Evolutionary conservation across 2,329 filamentous ascomycete genomes (phyloP).

Genomic region (Aaosphaeria arxii): DNA sequence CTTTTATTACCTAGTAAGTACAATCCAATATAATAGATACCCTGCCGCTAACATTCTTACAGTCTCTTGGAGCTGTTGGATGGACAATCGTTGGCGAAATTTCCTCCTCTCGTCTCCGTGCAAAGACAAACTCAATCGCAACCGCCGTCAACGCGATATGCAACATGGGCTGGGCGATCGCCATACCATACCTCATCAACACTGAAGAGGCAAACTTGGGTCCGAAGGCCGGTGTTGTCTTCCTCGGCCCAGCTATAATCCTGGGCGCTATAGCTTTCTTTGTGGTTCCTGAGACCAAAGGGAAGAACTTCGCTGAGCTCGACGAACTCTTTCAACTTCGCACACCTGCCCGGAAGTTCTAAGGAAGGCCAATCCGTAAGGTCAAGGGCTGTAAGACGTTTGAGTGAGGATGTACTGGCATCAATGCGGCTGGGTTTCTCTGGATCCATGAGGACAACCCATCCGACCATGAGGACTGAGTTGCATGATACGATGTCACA

Average conservation of each 20-base stretch:
- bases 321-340: neutral
- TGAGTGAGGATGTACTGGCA: too few relatives aligned
- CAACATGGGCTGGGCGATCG: neutral
- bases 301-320: neutral
- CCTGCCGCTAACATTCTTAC: too few relatives aligned
- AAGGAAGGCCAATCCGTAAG: neutral
- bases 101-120: neutral
- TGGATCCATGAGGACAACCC: too few relatives aligned
- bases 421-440: too few relatives aligned
- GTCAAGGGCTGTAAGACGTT: too few relatives aligned
- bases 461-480: too few relatives aligned
- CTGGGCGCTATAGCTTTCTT: neutral
- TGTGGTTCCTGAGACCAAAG: neutral
- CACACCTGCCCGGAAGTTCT: neutral
- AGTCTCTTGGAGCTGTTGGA: neutral
- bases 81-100: neutral
- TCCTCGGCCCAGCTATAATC: neutral
- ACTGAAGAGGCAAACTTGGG: neutral
- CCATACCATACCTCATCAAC: neutral
- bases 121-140: neutral
- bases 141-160: neutral
- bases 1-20: neutral
- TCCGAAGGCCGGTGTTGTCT: neutral
- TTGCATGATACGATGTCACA: too few relatives aligned
- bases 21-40: too few relatives aligned